Percentiles rank a stretch among this genome's conserved stretches.
Evolutionary conservation across 257 asterid genomes (phyloP).

Genomic region (Capsicum chinense): DNA sequence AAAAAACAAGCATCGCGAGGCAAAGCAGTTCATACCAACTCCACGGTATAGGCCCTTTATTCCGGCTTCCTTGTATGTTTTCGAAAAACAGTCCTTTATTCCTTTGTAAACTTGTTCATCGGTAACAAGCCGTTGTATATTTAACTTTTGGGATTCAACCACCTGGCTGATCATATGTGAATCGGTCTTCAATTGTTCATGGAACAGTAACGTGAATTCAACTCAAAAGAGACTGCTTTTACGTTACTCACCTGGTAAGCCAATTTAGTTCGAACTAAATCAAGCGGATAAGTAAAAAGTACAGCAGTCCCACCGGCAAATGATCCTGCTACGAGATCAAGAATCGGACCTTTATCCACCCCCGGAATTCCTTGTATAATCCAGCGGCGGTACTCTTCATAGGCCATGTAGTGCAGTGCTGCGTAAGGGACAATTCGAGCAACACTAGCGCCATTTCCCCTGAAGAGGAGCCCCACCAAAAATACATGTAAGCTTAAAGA

Average conservation of each 20-base stretch:
- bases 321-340: constrained; percentile 92
- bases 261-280: constrained; percentile 87
- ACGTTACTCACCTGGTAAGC: constrained; percentile 76
- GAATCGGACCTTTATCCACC: constrained; percentile 77
- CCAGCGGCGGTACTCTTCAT: constrained; percentile 91
- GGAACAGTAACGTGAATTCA: constrained; percentile 26
- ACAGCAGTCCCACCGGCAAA: constrained; percentile 99
- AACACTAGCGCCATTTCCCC: constrained; percentile 98
- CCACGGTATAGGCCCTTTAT: constrained; percentile 85
- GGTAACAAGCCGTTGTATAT: constrained; percentile 44
- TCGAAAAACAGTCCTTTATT: constrained; percentile 81
- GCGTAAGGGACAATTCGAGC: constrained; percentile 98
- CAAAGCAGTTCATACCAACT: constrained; percentile 61
- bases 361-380: constrained; percentile 70
- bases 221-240: constrained; percentile 19
- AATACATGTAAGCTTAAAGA: constrained; percentile 7
- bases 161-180: constrained; percentile 54
- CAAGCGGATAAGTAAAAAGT: constrained; percentile 90
- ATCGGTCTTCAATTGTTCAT: constrained; percentile 37
- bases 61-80: constrained; percentile 82
- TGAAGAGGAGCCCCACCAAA: constrained; percentile 34
- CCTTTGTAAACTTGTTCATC: constrained; percentile 69
- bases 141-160: constrained; percentile 56
- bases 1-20: background rate
- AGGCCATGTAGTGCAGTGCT: constrained; percentile 92